Percentiles rank a stretch among this genome's conserved stretches.
phyloP scores from a whole-genome alignment of 768 basidiomycete genomes.

The Auriscalpium orientale region DNA sequence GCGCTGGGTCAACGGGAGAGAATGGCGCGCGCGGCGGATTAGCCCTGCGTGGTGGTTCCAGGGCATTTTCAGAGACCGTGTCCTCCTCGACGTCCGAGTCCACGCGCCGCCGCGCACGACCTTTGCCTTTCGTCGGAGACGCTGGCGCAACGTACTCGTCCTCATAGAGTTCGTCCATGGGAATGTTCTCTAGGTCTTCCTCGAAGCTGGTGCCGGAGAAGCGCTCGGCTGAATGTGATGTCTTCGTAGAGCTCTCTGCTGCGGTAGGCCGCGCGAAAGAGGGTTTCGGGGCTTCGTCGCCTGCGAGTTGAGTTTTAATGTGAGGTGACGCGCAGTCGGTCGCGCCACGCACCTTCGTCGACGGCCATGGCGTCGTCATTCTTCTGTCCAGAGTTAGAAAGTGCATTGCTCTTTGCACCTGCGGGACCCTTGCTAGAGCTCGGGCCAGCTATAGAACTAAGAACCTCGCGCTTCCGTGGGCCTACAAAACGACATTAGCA shows the following conservation, averaged over 20 bases:
- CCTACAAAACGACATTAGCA: background rate
- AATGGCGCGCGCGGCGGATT: background rate
- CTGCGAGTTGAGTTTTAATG: background rate
- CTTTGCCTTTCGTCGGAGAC: slow-evolving; percentile 1
- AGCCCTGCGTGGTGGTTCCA: background rate
- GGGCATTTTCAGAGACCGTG: background rate
- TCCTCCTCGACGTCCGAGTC: background rate
- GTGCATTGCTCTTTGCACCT: too few relatives aligned
- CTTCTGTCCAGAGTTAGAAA: too few relatives aligned
- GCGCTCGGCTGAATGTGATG: background rate
- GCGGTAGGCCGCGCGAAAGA: background rate
- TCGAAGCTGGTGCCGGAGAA: background rate
- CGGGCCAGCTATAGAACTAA: too few relatives aligned
- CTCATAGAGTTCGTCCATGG: background rate
- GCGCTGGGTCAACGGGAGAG: background rate
- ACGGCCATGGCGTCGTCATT: too few relatives aligned
- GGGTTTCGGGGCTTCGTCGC: background rate
- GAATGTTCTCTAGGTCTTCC: background rate
- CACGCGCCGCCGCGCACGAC: background rate
- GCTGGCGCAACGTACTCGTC: background rate
- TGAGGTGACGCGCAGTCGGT: background rate
- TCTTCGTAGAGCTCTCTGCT: background rate
- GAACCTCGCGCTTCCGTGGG: too few relatives aligned
- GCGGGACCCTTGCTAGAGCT: too few relatives aligned
- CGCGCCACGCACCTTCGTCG: too few relatives aligned